These are phyloP conservation scores for Circinella minor DNA, from an alignment of 371 early-diverging fungal genomes.

Conservation along the genomic window DNA sequence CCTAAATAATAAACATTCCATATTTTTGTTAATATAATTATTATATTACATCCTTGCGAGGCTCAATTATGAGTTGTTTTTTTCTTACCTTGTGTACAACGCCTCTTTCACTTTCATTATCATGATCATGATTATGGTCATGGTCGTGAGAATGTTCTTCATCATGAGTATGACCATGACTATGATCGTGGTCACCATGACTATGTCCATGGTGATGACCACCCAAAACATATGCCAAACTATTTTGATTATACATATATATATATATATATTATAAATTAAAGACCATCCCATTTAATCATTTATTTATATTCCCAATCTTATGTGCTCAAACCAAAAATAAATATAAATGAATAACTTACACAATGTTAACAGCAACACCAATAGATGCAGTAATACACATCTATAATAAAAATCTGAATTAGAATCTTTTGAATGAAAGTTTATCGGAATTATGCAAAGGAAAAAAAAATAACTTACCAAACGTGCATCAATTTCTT, in stretches of 20 bases:
- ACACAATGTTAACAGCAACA: conserved; percentile 80
- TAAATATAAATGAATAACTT: conserved; percentile 26
- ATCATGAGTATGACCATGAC: conserved; percentile 35
- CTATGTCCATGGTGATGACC: conserved; percentile 53
- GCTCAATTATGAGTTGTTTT: neutral
- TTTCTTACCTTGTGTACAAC: conserved; percentile 21
- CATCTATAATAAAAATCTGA: conserved; percentile 55
- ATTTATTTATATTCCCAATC: too few species aligned
- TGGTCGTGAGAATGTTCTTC: conserved; percentile 28
- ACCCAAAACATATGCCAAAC: conserved; percentile 54
- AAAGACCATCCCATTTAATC: too few species aligned
- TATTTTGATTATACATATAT: conserved; percentile 13
- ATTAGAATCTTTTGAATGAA: neutral
- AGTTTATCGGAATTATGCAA: neutral
- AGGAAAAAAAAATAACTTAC: conserved; percentile 24
- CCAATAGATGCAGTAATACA: conserved; percentile 74
- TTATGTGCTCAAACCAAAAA: too few species aligned
- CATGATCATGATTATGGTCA: neutral
- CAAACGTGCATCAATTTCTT: conserved; percentile 73
- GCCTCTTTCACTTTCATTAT: neutral
- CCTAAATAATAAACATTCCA: conserved; percentile 30
- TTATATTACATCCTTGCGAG: too few species aligned
- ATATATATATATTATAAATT: too few species aligned
- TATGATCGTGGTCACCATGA: conserved; percentile 33
- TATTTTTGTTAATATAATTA: too few species aligned